Percentiles rank a stretch among this genome's conserved stretches.
phyloP scores from a whole-genome alignment of 1,284 basidiomycete genomes.

The Boletus mariae region DNA sequence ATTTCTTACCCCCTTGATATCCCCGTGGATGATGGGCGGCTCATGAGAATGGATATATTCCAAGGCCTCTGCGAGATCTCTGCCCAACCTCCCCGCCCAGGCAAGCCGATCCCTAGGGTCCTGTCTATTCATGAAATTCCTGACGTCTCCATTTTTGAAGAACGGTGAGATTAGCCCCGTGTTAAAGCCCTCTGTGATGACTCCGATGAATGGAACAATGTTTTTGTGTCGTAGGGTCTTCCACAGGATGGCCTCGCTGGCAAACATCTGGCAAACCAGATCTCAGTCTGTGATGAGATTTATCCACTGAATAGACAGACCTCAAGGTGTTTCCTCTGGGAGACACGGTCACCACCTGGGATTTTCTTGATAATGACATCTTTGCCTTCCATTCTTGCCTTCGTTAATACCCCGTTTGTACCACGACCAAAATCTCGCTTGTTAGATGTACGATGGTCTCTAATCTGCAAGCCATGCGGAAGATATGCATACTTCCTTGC shows the following conservation, averaged over 20 bases:
- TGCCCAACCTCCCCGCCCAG: conserved; percentile 24
- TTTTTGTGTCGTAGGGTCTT: conserved; percentile 25
- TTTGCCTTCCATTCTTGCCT: conserved; percentile 4
- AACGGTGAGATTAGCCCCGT: conserved; percentile 38
- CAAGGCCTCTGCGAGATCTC: conserved; percentile 32
- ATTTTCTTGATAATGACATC: conserved; percentile 23
- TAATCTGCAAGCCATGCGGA: conserved; percentile 18
- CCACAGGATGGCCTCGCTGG: conserved; percentile 33
- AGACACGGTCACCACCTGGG: neutral
- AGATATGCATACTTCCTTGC: conserved; percentile 29
- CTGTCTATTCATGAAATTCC: conserved; percentile 20
- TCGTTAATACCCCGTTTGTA: conserved; percentile 5
- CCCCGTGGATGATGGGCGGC: conserved; percentile 36
- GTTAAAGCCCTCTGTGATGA: conserved; percentile 14
- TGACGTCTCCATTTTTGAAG: conserved; percentile 36
- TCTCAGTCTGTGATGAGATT: conserved; percentile 2
- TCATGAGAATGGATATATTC: conserved; percentile 33
- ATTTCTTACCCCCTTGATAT: conserved; percentile 36
- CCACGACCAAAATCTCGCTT: conserved; percentile 6
- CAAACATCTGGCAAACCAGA: conserved; percentile 19
- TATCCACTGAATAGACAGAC: conserved; percentile 6
- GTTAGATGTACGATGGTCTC: neutral
- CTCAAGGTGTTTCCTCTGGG: conserved; percentile 10
- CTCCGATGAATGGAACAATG: conserved; percentile 27
- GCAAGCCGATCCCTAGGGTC: conserved; percentile 19